phyloP scores from a whole-genome alignment of 495 filamentous ascomycete genomes.

The Penicillium nucicola region DNA sequence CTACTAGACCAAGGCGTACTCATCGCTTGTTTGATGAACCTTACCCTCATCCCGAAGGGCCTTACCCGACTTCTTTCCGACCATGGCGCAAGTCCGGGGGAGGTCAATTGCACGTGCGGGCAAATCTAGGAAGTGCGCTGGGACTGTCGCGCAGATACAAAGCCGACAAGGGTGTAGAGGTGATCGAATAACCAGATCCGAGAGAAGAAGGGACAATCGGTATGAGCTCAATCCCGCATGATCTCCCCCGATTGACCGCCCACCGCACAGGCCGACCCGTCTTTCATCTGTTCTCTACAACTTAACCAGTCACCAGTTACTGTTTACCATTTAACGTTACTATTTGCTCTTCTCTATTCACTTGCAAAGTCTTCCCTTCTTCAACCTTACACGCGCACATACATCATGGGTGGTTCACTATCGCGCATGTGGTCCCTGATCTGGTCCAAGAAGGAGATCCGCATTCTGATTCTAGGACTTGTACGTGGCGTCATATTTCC shows the following conservation, averaged over 20 bases:
- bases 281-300: constrained; percentile 2
- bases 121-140: constrained; percentile 22
- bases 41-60: constrained; percentile 63
- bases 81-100: constrained; percentile 41
- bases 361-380: too few relatives aligned
- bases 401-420: constrained; percentile 73
- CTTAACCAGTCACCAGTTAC: constrained; percentile 5
- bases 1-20: not conserved
- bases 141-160: not conserved
- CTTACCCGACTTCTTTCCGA: constrained; percentile 63
- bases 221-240: constrained; percentile 14
- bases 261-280: constrained; percentile 26
- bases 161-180: not conserved
- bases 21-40: not conserved
- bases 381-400: constrained; percentile 5
- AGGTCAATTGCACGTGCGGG: constrained; percentile 8
- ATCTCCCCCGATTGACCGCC: constrained; percentile 29
- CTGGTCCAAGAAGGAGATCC: constrained; percentile 94
- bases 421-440: constrained; percentile 74
- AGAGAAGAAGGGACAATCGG: not conserved
- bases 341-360: too few relatives aligned
- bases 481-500: constrained; percentile 47
- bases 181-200: not conserved
- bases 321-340: too few relatives aligned
- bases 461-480: constrained; percentile 93